Evolutionary conservation across 2,329 filamentous ascomycete species (phyloP).

Genomic region (Aureobasidium sp.): DNA sequence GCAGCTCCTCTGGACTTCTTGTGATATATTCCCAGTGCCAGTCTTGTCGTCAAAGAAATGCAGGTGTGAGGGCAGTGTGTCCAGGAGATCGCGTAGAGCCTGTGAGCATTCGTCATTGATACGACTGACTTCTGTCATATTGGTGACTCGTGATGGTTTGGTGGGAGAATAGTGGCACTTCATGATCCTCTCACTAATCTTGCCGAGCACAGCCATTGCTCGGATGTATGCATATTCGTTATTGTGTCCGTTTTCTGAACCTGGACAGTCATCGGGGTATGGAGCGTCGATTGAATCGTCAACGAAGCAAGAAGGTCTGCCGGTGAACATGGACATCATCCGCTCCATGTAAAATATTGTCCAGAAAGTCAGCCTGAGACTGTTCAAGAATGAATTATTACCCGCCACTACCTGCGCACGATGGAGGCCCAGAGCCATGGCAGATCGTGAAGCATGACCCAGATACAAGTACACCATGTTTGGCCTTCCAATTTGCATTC

Average conservation of each 20-base stretch:
- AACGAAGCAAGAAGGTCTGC: slow-evolving; percentile 5
- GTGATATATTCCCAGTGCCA: neutral
- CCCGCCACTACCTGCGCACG: slow-evolving; percentile 6
- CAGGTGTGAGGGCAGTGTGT: neutral
- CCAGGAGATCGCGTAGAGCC: neutral
- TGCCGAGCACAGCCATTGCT: slow-evolving; percentile 7
- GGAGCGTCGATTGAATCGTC: slow-evolving; percentile 9
- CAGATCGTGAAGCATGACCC: slow-evolving; percentile 10
- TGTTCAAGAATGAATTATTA: neutral
- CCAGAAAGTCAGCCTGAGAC: slow-evolving; percentile 6
- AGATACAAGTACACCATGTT: slow-evolving; percentile 11
- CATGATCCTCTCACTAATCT: slow-evolving; percentile 6
- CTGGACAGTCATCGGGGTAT: neutral
- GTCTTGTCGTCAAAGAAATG: slow-evolving; percentile 3
- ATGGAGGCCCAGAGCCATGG: slow-evolving; percentile 16
- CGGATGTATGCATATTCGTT: slow-evolving; percentile 12
- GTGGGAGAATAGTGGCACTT: neutral
- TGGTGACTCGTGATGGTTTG: neutral
- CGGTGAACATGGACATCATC: slow-evolving; percentile 4
- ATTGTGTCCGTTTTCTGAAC: neutral
- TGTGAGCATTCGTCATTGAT: neutral
- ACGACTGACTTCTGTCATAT: neutral
- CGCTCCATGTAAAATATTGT: slow-evolving; percentile 14
- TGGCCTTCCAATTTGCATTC: slow-evolving; percentile 11
- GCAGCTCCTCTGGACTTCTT: slow-evolving; percentile 5